Evolutionary conservation across 768 basidiomycete genomes (phyloP).

Genomic region (Tylopilus sp.): DNA sequence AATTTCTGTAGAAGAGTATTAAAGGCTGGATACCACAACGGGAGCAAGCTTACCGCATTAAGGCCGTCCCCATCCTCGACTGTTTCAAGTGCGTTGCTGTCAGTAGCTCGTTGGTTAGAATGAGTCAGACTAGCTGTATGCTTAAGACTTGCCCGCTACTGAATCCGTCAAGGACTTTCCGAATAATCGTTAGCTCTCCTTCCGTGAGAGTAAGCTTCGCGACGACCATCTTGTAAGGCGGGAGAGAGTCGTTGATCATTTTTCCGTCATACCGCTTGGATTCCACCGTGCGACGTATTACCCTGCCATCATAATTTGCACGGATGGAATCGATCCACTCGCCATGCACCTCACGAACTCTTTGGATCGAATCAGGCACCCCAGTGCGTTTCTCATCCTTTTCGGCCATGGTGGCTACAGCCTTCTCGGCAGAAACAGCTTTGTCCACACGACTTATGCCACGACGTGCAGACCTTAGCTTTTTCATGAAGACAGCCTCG

Average conservation of each 20-base stretch:
- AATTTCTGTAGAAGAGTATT: conserved; percentile 2
- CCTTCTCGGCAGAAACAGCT: background rate
- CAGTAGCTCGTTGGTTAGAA: background rate
- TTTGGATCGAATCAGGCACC: background rate
- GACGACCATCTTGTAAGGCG: background rate
- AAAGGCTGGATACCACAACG: background rate
- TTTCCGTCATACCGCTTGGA: conserved; percentile 1
- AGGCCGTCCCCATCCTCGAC: conserved; percentile 2
- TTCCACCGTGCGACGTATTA: conserved; percentile 1
- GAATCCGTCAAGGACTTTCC: background rate
- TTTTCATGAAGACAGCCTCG: background rate
- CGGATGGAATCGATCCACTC: conserved; percentile 2
- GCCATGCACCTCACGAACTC: background rate
- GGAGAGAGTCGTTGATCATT: conserved; percentile 2
- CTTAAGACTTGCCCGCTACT: background rate
- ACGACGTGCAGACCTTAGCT: background rate
- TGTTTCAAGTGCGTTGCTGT: background rate
- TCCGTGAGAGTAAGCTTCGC: background rate
- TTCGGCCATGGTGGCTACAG: background rate
- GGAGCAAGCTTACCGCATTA: background rate
- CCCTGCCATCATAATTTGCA: background rate
- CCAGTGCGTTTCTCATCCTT: background rate
- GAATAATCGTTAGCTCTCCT: background rate
- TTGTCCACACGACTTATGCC: conserved; percentile 1
- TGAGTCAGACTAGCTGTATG: background rate